These are phyloP conservation scores for Grosmannia penicillata DNA, from an alignment of 2,329 filamentous ascomycete genomes.

Conservation along the genomic window DNA sequence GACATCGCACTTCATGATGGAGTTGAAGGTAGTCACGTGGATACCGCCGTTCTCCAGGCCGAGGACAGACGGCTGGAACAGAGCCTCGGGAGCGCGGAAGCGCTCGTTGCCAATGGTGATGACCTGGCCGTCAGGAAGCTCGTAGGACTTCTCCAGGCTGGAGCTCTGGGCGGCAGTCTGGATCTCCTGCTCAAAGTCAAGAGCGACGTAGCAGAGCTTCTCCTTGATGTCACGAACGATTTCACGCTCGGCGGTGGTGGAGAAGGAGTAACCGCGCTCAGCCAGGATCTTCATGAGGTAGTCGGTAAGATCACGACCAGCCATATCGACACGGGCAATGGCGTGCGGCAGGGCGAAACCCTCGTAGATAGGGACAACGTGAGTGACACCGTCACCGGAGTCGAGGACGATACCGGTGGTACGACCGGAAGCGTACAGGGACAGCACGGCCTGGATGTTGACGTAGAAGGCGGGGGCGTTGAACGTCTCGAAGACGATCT, in stretches of 20 bases:
- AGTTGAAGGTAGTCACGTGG: constrained; percentile 99
- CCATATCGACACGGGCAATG: constrained; percentile 99
- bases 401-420: constrained; percentile 99
- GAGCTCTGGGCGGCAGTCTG: constrained; percentile 99
- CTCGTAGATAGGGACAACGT: constrained; percentile 99
- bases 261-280: constrained; percentile 99
- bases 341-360: constrained; percentile 99
- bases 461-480: constrained; percentile 99
- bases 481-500: constrained; percentile 99
- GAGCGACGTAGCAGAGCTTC: constrained; percentile 99
- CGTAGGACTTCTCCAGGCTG: constrained; percentile 98
- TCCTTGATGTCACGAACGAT: constrained; percentile 99
- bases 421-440: constrained; percentile 98
- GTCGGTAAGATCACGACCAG: constrained; percentile 98
- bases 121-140: constrained; percentile 97
- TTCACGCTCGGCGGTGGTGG: constrained; percentile 99
- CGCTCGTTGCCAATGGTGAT: constrained; percentile 99
- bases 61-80: constrained; percentile 97
- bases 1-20: constrained; percentile 99
- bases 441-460: constrained; percentile 98
- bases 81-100: constrained; percentile 98
- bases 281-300: constrained; percentile 99
- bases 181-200: constrained; percentile 99
- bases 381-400: constrained; percentile 99
- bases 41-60: constrained; percentile 98